A percentile compares a stretch with the other conserved stretches of the same genome.
Conservation (phyloP, 257 asterid genomes). For the Petrea volubilis region DNA sequence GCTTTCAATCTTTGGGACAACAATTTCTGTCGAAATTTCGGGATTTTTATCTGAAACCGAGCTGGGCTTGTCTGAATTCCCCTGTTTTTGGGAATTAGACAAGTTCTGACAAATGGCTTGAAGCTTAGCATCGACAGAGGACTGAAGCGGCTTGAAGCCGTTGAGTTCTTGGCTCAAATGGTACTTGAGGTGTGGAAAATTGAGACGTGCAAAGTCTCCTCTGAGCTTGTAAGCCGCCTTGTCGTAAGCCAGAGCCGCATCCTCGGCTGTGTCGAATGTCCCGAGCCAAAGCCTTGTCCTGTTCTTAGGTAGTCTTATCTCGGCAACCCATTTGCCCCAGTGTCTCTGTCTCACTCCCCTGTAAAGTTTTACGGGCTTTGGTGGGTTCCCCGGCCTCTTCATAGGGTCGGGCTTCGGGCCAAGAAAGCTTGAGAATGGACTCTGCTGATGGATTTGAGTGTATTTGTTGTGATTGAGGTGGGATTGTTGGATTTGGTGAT, state of each 20-base stretch:
- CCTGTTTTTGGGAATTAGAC: constrained; percentile 50
- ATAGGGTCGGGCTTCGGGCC: constrained; percentile 58
- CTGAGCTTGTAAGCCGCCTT: constrained; percentile 84
- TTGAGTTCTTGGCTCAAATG: constrained; percentile 45
- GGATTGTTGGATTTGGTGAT: constrained; percentile 38
- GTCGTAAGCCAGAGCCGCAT: constrained; percentile 90
- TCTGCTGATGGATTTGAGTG: constrained; percentile 21
- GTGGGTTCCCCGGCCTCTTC: constrained; percentile 55
- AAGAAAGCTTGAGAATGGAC: constrained; percentile 38
- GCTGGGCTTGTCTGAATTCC: constrained; percentile 28
- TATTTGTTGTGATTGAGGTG: constrained; percentile 22
- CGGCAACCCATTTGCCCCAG: constrained; percentile 99
- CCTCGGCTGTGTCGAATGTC: constrained; percentile 86
- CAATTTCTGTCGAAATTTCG: background rate
- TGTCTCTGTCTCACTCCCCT: constrained; percentile 91
- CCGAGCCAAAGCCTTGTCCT: constrained; percentile 95
- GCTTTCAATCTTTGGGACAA: constrained; percentile 22
- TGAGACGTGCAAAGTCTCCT: constrained; percentile 80
- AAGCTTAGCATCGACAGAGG: constrained; percentile 88
- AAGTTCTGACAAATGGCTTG: constrained; percentile 66
- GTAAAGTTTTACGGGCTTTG: constrained; percentile 69
- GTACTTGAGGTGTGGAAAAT: constrained; percentile 71
- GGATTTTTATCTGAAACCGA: background rate
- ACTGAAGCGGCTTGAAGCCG: constrained; percentile 59
- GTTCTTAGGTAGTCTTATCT: constrained; percentile 85